Evolutionary conservation across 495 filamentous ascomycete genomes (phyloP).

Genomic region (Talaromyces nanjingensis): DNA sequence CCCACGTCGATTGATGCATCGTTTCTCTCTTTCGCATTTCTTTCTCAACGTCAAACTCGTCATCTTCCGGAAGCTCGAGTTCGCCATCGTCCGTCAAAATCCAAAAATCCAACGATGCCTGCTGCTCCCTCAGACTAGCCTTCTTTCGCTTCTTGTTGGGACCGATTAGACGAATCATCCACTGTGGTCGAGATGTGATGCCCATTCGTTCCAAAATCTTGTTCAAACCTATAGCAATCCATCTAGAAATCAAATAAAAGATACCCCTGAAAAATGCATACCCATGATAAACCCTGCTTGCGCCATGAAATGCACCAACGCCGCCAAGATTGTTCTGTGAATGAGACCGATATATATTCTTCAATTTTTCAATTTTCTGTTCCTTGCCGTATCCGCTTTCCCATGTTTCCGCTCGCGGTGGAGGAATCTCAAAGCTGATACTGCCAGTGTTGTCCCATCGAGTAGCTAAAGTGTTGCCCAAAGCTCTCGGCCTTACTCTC

Average conservation of each 20-base stretch:
- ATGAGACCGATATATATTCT: slow-evolving; percentile 26
- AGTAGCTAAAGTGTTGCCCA: slow-evolving; percentile 20
- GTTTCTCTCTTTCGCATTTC: slow-evolving; percentile 56
- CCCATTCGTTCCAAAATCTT: slow-evolving; percentile 52
- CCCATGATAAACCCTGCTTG: slow-evolving; percentile 64
- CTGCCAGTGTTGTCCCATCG: slow-evolving; percentile 25
- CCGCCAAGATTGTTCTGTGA: slow-evolving; percentile 49
- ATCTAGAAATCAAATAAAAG: slow-evolving; percentile 54
- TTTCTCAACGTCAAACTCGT: slow-evolving; percentile 68
- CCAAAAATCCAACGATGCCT: slow-evolving; percentile 51
- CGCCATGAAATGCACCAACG: slow-evolving; percentile 68
- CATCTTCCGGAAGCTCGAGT: slow-evolving; percentile 47
- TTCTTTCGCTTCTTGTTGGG: slow-evolving; percentile 15
- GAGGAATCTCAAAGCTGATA: slow-evolving; percentile 28
- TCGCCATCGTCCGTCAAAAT: slow-evolving; percentile 48
- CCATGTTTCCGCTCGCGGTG: slow-evolving; percentile 24
- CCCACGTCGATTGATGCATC: slow-evolving; percentile 27
- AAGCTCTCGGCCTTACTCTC: slow-evolving; percentile 13
- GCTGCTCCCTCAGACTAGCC: slow-evolving; percentile 13
- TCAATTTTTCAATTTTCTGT: slow-evolving; percentile 45
- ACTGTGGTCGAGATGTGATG: slow-evolving; percentile 53
- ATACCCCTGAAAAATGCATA: slow-evolving; percentile 69
- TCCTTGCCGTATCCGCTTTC: slow-evolving; percentile 65
- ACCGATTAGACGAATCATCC: slow-evolving; percentile 41
- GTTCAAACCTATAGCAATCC: slow-evolving; percentile 48